Conservation (phyloP, 2,329 filamentous ascomycete species). For the Parastagonospora avenae region DNA sequence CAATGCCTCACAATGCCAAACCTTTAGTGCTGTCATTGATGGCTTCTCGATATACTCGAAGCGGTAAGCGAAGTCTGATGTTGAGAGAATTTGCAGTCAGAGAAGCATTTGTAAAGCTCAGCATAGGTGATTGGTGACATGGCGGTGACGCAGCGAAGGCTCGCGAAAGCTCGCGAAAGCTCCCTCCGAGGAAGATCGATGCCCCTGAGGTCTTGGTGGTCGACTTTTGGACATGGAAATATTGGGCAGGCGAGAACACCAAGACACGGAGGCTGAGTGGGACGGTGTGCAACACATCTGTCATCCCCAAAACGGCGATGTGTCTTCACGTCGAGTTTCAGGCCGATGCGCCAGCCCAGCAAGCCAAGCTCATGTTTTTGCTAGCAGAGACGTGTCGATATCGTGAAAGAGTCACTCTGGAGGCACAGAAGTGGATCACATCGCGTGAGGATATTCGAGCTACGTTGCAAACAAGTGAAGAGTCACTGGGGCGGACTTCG, state of each 20-base stretch:
- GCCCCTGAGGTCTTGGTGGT: too few relatives aligned
- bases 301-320: not conserved
- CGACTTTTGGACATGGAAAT: too few relatives aligned
- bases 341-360: not conserved
- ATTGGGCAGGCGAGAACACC: not conserved
- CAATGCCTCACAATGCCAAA: constrained; percentile 10
- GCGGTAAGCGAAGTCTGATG: constrained; percentile 2
- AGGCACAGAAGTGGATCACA: not conserved
- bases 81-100: not conserved
- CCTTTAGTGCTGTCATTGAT: constrained; percentile 19
- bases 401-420: constrained; percentile 2
- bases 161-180: not conserved
- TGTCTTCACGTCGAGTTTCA: not conserved
- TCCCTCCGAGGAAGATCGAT: too few relatives aligned
- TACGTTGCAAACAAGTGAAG: constrained; percentile 11
- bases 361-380: too few relatives aligned
- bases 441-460: constrained; percentile 4
- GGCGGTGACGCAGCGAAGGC: constrained; percentile 2
- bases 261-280: not conserved
- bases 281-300: not conserved
- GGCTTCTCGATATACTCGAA: constrained; percentile 7
- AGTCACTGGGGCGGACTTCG: not conserved
- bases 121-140: not conserved
- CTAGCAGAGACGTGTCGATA: not conserved
- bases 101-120: constrained; percentile 7